Evolutionary conservation across 257 asterid species (phyloP).

Genomic region (Nicotiana tomentosiformis): DNA sequence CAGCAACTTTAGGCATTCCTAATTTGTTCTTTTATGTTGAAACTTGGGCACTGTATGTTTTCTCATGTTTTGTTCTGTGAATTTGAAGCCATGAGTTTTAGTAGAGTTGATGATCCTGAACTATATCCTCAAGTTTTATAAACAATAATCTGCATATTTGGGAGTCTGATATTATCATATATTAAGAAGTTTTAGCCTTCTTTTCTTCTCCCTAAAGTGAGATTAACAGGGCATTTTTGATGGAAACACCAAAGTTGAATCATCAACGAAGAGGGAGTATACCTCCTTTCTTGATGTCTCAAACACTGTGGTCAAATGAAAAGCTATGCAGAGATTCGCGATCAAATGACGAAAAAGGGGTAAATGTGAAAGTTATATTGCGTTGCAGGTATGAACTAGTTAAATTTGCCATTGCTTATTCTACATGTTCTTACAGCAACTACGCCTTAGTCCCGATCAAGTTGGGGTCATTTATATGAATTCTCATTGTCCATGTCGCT

Average conservation of each 20-base stretch:
- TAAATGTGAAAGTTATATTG: slow-evolving; percentile 38
- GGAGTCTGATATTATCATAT: neutral
- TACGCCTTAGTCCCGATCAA: neutral
- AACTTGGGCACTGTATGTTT: neutral
- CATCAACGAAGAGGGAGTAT: slow-evolving; percentile 19
- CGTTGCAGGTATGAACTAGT: slow-evolving; percentile 40
- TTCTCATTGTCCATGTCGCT: neutral
- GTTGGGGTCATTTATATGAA: neutral
- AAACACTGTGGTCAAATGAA: slow-evolving; percentile 41
- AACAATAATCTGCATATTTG: neutral
- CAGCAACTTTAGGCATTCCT: neutral
- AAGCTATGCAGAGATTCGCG: slow-evolving; percentile 28
- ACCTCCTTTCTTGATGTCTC: slow-evolving; percentile 21
- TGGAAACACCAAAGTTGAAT: slow-evolving; percentile 14
- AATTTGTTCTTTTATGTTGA: neutral
- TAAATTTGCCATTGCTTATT: neutral
- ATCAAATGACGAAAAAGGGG: slow-evolving; percentile 26
- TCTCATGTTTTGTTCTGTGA: neutral
- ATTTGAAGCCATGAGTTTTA: neutral
- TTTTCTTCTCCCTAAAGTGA: neutral
- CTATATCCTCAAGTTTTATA: neutral
- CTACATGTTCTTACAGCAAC: neutral
- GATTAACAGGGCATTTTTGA: neutral
- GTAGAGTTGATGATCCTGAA: neutral
- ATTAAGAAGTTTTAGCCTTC: neutral